These are phyloP conservation scores for Nakazawaea laoshanensis DNA, from an alignment of 805 yeast species.

Conservation along the genomic window DNA sequence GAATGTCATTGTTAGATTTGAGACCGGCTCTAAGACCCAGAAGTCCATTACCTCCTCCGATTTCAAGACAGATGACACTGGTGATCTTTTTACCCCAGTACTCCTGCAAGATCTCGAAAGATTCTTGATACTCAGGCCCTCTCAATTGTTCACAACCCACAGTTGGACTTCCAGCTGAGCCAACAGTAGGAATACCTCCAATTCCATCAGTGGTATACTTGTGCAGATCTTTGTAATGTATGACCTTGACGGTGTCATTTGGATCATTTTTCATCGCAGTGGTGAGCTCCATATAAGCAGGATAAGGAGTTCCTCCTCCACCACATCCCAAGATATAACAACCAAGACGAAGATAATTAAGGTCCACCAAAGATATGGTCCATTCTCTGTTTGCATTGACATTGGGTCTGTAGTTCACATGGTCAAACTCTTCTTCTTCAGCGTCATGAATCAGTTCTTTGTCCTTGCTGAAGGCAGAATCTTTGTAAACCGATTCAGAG, in stretches of 20 bases:
- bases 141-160: constrained; percentile 34
- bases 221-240: constrained; percentile 25
- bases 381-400: constrained; percentile 24
- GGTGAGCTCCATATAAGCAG: constrained; percentile 25
- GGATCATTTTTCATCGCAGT: constrained; percentile 26
- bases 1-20: constrained; percentile 10
- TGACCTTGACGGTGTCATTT: constrained; percentile 19
- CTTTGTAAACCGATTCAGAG: constrained; percentile 11
- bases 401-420: constrained; percentile 22
- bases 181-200: constrained; percentile 10
- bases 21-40: constrained; percentile 13
- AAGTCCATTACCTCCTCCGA: constrained; percentile 36
- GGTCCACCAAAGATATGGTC: constrained; percentile 29
- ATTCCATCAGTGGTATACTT: constrained; percentile 14
- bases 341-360: constrained; percentile 33
- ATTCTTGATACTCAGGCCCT: constrained; percentile 27
- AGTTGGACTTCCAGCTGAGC: constrained; percentile 36
- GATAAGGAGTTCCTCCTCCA: constrained; percentile 43
- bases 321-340: constrained; percentile 41
- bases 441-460: constrained; percentile 4
- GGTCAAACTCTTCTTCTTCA: constrained; percentile 16
- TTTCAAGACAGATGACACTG: constrained; percentile 27
- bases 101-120: constrained; percentile 21
- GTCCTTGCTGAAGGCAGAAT: constrained; percentile 11
- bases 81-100: constrained; percentile 20